Percentiles rank a stretch among this genome's conserved stretches.
phyloP scores from a whole-genome alignment of 345 rosid species.

The Moricandia arvensis region DNA sequence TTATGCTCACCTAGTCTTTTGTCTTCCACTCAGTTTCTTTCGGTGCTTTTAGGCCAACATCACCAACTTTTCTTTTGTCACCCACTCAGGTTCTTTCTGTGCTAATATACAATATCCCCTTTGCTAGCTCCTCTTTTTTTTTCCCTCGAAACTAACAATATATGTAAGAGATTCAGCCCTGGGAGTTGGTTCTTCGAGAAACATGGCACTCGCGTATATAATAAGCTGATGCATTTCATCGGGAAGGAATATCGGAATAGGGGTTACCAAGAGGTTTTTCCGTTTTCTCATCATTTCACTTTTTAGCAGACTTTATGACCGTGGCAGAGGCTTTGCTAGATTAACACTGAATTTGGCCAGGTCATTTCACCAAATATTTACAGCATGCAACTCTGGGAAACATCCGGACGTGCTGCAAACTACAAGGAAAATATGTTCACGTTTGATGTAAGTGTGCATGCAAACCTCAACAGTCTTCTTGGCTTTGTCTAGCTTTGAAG shows the following conservation, averaged over 20 bases:
- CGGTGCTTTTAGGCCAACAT: constrained; percentile 60
- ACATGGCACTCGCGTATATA: constrained; percentile 82
- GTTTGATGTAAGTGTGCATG: constrained; percentile 61
- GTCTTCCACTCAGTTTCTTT: neutral
- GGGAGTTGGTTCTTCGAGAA: constrained; percentile 99
- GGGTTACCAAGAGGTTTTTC: constrained; percentile 85
- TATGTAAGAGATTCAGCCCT: constrained; percentile 57
- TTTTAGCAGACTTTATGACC: constrained; percentile 10
- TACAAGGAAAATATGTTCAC: constrained; percentile 97
- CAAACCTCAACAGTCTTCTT: neutral
- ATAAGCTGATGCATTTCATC: constrained; percentile 77
- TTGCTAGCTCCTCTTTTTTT: neutral
- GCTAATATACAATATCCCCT: neutral
- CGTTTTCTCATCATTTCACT: neutral
- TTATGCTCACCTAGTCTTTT: constrained; percentile 1
- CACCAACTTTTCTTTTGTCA: constrained; percentile 96
- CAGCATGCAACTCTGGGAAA: constrained; percentile 97
- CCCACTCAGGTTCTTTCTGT: constrained; percentile 57
- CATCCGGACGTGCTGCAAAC: constrained; percentile 96
- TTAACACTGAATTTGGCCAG: constrained; percentile 43
- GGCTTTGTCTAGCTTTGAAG: neutral
- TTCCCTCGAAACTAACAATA: constrained; percentile 1
- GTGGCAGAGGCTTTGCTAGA: constrained; percentile 8
- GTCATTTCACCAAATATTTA: constrained; percentile 89
- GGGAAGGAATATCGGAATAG: constrained; percentile 66